A percentile compares a stretch with the other conserved stretches of the same genome.
Evolutionary conservation across 139 green algal species (phyloP).

Genomic region (Chlorella sorokiniana): DNA sequence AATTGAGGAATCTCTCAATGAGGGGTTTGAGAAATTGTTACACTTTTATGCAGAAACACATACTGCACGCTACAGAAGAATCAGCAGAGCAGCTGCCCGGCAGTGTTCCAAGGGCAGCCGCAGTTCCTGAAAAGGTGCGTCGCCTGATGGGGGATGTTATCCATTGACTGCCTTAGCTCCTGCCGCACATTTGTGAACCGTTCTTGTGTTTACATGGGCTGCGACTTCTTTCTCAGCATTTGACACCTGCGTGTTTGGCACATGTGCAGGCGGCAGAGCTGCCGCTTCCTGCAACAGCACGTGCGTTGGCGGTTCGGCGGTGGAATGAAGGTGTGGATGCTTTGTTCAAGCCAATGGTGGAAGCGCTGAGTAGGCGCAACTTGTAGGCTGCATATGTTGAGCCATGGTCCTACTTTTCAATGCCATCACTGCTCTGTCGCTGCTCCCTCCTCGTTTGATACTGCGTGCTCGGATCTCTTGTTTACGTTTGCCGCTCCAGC

Average conservation of each 20-base stretch:
- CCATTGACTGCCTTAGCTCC: too few relatives aligned
- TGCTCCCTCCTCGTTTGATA: background rate
- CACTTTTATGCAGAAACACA: background rate
- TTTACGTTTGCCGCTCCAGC: background rate
- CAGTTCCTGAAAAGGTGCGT: background rate
- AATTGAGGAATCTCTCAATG: too few relatives aligned
- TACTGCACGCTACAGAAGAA: background rate
- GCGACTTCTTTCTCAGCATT: too few relatives aligned
- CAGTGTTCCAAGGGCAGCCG: background rate
- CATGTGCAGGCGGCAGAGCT: background rate
- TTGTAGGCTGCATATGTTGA: slow-evolving; percentile 4
- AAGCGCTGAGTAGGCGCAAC: slow-evolving; percentile 7
- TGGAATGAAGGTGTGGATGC: slow-evolving; percentile 28
- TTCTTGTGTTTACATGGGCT: too few relatives aligned
- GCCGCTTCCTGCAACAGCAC: background rate
- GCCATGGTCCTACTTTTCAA: background rate
- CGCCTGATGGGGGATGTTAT: too few relatives aligned
- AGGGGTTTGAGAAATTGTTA: background rate
- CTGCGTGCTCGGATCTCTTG: background rate
- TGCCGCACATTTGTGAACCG: too few relatives aligned
- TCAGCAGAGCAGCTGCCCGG: slow-evolving; percentile 11
- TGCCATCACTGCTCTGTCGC: background rate
- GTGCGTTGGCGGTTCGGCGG: slow-evolving; percentile 1
- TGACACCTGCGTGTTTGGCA: too few relatives aligned
- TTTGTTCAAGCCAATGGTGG: slow-evolving; percentile 23